These are phyloP conservation scores for Cinnamomum chago DNA, from an alignment of 164 flowering plant species.

Conservation along the genomic window DNA sequence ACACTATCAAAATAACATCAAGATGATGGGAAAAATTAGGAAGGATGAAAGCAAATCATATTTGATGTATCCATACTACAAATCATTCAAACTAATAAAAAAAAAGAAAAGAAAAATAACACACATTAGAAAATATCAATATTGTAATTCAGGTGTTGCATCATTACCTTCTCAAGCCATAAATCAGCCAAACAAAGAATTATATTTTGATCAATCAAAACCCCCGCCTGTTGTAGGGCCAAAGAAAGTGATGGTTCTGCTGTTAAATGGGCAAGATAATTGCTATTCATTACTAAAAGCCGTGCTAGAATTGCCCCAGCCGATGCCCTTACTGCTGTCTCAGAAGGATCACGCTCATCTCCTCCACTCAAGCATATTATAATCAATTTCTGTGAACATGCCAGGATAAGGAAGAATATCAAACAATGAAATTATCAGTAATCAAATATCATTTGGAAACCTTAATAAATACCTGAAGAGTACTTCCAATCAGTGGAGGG, in stretches of 20 bases:
- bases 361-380: constrained; percentile 78
- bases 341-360: constrained; percentile 78
- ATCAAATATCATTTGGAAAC: constrained; percentile 2
- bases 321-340: constrained; percentile 67
- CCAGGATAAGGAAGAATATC: not conserved
- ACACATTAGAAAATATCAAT: too few relatives aligned
- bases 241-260: constrained; percentile 58
- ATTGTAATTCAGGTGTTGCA: not conserved
- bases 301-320: constrained; percentile 87
- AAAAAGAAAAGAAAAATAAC: too few relatives aligned
- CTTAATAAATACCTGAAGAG: constrained; percentile 56
- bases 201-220: constrained; percentile 59
- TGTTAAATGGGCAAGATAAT: constrained; percentile 73
- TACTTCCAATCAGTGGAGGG: constrained; percentile 68
- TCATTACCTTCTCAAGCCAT: constrained; percentile 89
- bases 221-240: constrained; percentile 64
- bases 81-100: too few relatives aligned
- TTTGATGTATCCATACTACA: too few relatives aligned
- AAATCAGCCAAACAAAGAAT: constrained; percentile 80
- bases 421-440: constrained; percentile 3
- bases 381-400: constrained; percentile 58
- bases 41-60: too few relatives aligned
- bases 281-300: constrained; percentile 79
- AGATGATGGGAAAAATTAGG: too few relatives aligned
- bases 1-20: too few relatives aligned